Evolutionary conservation across 1,284 basidiomycete species (phyloP).

Genomic region (Pulveroboletus sp.): DNA sequence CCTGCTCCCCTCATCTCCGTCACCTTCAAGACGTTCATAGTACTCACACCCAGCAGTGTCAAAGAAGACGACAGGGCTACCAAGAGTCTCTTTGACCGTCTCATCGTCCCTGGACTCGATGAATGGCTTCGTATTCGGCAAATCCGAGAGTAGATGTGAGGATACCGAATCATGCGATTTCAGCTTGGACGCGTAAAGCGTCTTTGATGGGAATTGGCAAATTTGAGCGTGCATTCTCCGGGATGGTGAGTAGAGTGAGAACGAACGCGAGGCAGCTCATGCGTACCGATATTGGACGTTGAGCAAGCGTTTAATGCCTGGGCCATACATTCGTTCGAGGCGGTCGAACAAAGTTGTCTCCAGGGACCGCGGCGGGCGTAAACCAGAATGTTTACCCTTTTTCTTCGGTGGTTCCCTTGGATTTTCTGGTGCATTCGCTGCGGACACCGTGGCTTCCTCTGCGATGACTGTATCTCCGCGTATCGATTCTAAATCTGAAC

Average conservation of each 20-base stretch:
- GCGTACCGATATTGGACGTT: slow-evolving; percentile 82
- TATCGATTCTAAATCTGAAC: slow-evolving; percentile 23
- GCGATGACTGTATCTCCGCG: slow-evolving; percentile 25
- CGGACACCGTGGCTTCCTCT: slow-evolving; percentile 18
- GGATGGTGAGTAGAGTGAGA: slow-evolving; percentile 1
- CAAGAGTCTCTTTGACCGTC: slow-evolving; percentile 60
- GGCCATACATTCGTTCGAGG: slow-evolving; percentile 84
- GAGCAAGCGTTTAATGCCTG: slow-evolving; percentile 83
- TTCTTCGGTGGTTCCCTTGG: slow-evolving; percentile 22
- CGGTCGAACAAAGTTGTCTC: slow-evolving; percentile 93
- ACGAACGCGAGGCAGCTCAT: background rate
- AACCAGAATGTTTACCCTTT: slow-evolving; percentile 27
- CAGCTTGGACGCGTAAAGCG: slow-evolving; percentile 78
- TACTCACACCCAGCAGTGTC: slow-evolving; percentile 94
- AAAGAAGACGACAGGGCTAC: slow-evolving; percentile 85
- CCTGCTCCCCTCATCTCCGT: slow-evolving; percentile 80
- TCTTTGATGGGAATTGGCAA: slow-evolving; percentile 83
- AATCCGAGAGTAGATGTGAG: slow-evolving; percentile 68
- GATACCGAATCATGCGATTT: slow-evolving; percentile 74
- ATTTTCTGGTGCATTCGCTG: slow-evolving; percentile 9
- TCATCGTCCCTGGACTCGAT: slow-evolving; percentile 58
- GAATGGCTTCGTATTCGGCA: slow-evolving; percentile 51
- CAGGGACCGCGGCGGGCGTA: slow-evolving; percentile 73
- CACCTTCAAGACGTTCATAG: slow-evolving; percentile 72
- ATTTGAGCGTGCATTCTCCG: slow-evolving; percentile 86